Evolutionary conservation across 2,329 filamentous ascomycete species (phyloP).

Genomic region (Fusarium anthophilum): DNA sequence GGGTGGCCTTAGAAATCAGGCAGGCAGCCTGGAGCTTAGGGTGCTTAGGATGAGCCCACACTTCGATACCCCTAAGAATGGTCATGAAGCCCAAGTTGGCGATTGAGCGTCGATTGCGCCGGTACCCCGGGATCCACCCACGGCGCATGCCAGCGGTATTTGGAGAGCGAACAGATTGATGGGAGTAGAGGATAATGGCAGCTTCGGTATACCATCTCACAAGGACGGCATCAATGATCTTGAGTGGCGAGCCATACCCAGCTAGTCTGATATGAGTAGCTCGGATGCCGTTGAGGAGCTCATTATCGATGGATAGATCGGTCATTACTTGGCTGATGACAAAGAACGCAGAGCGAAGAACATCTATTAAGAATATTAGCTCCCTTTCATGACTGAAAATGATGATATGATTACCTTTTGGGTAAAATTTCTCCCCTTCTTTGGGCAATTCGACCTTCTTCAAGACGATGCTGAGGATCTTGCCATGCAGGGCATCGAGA

Average conservation of each 20-base stretch:
- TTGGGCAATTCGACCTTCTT: not conserved
- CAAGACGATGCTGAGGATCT: not conserved
- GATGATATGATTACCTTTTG: not conserved
- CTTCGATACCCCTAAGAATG: slow-evolving; percentile 36
- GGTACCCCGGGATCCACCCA: not conserved
- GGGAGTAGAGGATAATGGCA: not conserved
- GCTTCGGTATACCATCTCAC: slow-evolving; percentile 7
- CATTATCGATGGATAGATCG: slow-evolving; percentile 4
- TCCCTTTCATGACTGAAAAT: not conserved
- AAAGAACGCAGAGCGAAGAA: not conserved
- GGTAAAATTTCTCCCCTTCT: not conserved
- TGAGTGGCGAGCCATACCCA: not conserved
- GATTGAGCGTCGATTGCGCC: not conserved
- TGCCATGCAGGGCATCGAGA: not conserved
- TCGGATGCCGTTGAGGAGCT: slow-evolving; percentile 1
- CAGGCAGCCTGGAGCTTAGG: slow-evolving; percentile 24
- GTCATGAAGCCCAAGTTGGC: slow-evolving; percentile 40
- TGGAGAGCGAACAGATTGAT: not conserved
- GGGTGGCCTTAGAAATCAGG: slow-evolving; percentile 28
- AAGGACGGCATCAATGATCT: slow-evolving; percentile 1
- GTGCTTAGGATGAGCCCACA: slow-evolving; percentile 9
- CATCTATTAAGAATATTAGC: not conserved
- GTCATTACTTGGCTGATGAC: not conserved
- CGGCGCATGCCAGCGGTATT: not conserved
- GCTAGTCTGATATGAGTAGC: not conserved